Percentiles rank a stretch among this genome's conserved stretches.
Conservation (phyloP, 1,284 basidiomycete species). For the Pyrrhoderma lamaoense region DNA sequence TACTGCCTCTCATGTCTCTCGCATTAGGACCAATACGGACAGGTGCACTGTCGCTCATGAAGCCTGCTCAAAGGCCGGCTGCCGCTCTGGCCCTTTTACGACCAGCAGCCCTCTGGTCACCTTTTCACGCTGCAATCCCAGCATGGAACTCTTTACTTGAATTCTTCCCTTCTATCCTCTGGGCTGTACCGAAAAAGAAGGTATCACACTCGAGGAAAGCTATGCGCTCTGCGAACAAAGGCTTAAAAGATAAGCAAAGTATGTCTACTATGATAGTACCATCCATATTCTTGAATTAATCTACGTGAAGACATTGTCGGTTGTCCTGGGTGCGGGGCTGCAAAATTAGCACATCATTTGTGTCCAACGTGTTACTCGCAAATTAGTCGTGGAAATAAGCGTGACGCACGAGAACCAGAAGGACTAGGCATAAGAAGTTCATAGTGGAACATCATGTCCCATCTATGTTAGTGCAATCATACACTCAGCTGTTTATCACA, state of each 20-base stretch:
- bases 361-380: constrained; percentile 82
- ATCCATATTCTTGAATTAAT: constrained; percentile 6
- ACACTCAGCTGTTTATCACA: not conserved
- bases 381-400: constrained; percentile 64
- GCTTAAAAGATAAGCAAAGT: constrained; percentile 92
- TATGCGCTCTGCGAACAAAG: constrained; percentile 95
- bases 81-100: constrained; percentile 11
- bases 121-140: constrained; percentile 38
- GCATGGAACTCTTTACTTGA: constrained; percentile 60
- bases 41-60: constrained; percentile 9
- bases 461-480: not conserved
- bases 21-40: constrained; percentile 13
- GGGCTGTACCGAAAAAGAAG: constrained; percentile 95
- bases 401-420: constrained; percentile 25
- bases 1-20: constrained; percentile 11
- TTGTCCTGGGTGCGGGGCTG: constrained; percentile 85
- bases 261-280: constrained; percentile 28
- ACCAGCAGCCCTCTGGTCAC: constrained; percentile 11
- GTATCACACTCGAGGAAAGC: constrained; percentile 88
- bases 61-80: constrained; percentile 3
- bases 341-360: constrained; percentile 86
- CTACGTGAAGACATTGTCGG: constrained; percentile 70
- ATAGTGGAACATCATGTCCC: not conserved
- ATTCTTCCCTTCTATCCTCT: constrained; percentile 80
- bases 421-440: not conserved